These are phyloP conservation scores for Acrodontium crateriforme DNA, from an alignment of 2,329 filamentous ascomycete species.

Conservation along the genomic window DNA sequence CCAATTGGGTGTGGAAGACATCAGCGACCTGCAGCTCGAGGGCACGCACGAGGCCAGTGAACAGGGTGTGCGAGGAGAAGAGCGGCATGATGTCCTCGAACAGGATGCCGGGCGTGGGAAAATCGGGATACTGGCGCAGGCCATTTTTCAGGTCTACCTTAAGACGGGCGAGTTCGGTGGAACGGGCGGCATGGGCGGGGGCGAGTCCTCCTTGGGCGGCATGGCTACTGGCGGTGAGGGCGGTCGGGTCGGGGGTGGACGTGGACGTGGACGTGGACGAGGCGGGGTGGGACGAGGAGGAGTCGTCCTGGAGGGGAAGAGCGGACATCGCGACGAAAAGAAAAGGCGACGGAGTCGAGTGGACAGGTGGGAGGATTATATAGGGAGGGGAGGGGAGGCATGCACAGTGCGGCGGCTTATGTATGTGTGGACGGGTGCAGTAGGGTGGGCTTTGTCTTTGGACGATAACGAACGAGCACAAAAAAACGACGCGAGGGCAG, in stretches of 20 bases:
- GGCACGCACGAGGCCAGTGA: conserved; percentile 65
- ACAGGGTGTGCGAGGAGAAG: conserved; percentile 64
- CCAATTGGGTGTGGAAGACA: conserved; percentile 32
- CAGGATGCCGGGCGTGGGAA: conserved; percentile 79
- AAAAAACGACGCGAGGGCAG: too few species aligned
- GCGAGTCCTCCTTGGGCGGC: conserved; percentile 35
- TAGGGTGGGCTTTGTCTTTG: too few species aligned
- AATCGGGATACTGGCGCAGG: conserved; percentile 80
- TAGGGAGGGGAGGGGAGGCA: too few species aligned
- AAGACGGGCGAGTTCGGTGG: conserved; percentile 37
- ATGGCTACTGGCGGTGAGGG: conserved; percentile 14
- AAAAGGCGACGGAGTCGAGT: too few species aligned
- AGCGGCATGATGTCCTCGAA: conserved; percentile 98
- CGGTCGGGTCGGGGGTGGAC: conserved; percentile 22
- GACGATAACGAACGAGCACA: too few species aligned
- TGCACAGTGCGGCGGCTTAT: too few species aligned
- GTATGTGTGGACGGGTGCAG: too few species aligned
- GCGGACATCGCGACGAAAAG: too few species aligned
- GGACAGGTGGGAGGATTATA: too few species aligned
- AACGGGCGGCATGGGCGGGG: conserved; percentile 35
- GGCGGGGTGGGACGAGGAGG: too few species aligned
- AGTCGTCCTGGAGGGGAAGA: too few species aligned
- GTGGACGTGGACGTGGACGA: too few species aligned
- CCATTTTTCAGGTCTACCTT: conserved; percentile 54
- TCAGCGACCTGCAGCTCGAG: conserved; percentile 70